Base-by-base conservation (phyloP, 116 monocot genomes). In the Thalassia testudinum region DNA sequence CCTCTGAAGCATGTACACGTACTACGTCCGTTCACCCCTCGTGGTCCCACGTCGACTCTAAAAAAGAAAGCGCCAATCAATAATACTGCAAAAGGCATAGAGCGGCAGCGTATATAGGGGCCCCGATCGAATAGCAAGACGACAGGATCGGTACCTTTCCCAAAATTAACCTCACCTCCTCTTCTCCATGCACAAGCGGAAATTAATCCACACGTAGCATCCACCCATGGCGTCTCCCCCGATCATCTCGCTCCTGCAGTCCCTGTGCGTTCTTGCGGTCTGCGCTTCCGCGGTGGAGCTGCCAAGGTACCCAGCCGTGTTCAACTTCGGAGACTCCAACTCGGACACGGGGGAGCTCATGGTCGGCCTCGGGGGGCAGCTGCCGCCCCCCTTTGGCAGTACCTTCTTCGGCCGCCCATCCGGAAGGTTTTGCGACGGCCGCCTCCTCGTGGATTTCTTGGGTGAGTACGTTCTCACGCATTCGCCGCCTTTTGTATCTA, bases 281-380 rank as follows among this genome's bases (percentile, higher is more conserved):
- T 5, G 7, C 15, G 45, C 45, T 13, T 15, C 18, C 45, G 55
- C 63, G 20, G 28, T 75, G 0, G 69, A 72, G 1, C 66, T 81
- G 50, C n/a, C n/a, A 10, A 45, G 65, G 37, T 75, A 69, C 47
- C 81, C 81, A 27, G 69, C 75, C 0, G 50, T 81, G 16, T 81
- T 75, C 56, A 81, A 75, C 58, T 81, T 81, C 26, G 81, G 81
- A 14, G 81, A 81, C 69, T 81, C 81, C 8, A 81, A 81, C 50
- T 81, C 81, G 11, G 81, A 81, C 61, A 81, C 81, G 0, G 75
- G 81, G 12, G 61, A 6, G 10, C 69, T 60, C 26, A 50, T 72
- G 5, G 69, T 64, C 23, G 68, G 63, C 26, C 17, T 68, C 7
- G 74, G 53, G 2, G 27, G 37, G 21, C 37, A 17, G 26, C 53